Evolutionary conservation across 768 basidiomycete genomes (phyloP).

Genomic region (Kwoniella europaea): DNA sequence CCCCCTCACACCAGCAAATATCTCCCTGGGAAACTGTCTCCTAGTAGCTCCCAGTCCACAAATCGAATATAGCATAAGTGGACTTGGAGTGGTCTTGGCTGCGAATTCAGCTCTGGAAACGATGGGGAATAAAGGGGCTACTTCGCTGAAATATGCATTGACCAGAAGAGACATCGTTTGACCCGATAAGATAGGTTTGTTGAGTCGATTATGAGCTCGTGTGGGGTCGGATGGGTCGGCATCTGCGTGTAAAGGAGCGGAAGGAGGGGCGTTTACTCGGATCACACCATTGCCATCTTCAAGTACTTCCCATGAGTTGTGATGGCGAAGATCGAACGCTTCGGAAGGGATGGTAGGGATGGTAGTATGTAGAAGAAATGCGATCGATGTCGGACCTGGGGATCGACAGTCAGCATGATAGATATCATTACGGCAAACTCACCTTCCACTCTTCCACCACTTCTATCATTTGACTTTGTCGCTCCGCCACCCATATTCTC

Average conservation of each 20-base stretch:
- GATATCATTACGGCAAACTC: conserved; percentile 22
- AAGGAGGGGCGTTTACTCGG: conserved; percentile 54
- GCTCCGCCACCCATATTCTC: conserved; percentile 3
- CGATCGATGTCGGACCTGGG: conserved; percentile 81
- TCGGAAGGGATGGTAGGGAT: conserved; percentile 85
- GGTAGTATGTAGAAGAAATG: conserved; percentile 87
- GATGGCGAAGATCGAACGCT: conserved; percentile 82
- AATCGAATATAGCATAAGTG: conserved; percentile 86
- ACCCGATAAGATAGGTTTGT: conserved; percentile 45
- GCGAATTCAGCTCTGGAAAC: conserved; percentile 88
- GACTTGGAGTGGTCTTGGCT: conserved; percentile 72
- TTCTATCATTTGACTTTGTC: not conserved
- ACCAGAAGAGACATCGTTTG: conserved; percentile 65
- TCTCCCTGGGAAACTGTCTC: conserved; percentile 76
- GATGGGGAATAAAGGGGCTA: conserved; percentile 82
- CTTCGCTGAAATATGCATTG: conserved; percentile 90
- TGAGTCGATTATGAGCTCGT: conserved; percentile 38
- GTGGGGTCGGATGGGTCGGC: conserved; percentile 36
- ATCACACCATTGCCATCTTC: conserved; percentile 86
- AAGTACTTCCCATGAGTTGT: conserved; percentile 85
- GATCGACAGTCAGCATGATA: no score
- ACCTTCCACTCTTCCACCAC: conserved; percentile 45
- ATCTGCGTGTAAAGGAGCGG: conserved; percentile 26
- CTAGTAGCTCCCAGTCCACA: conserved; percentile 86
- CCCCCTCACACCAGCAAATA: conserved; percentile 89